Percentiles rank a stretch among this genome's conserved stretches.
These are phyloP conservation scores for Russula virescens DNA, from an alignment of 768 basidiomycete genomes.

Conservation along the genomic window DNA sequence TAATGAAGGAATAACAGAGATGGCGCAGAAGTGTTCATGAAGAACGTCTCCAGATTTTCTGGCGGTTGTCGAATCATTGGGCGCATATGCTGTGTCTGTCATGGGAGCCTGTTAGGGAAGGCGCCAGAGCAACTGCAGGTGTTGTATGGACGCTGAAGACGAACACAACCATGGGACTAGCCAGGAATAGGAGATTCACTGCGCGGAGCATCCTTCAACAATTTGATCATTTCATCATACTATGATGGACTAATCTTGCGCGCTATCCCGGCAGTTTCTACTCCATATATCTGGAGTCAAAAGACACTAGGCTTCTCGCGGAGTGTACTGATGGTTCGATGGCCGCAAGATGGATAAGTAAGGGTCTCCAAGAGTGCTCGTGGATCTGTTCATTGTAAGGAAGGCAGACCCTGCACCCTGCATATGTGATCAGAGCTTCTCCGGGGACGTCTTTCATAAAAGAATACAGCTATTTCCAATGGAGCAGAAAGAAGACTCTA, in stretches of 20 bases:
- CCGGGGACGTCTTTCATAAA: neutral
- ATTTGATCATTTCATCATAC: neutral
- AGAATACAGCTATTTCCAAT: neutral
- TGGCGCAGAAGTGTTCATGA: neutral
- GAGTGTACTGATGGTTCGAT: neutral
- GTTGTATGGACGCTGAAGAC: neutral
- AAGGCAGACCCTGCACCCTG: neutral
- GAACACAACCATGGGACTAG: neutral
- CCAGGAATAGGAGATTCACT: neutral
- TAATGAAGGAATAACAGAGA: constrained; percentile 2
- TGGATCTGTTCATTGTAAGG: neutral
- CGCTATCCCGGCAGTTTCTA: neutral
- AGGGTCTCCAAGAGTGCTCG: neutral
- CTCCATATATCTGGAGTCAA: neutral
- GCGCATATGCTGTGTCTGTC: neutral
- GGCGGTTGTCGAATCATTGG: neutral
- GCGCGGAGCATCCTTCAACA: neutral
- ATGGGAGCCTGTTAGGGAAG: neutral
- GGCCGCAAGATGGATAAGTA: neutral
- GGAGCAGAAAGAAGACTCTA: neutral
- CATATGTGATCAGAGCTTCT: constrained; percentile 5
- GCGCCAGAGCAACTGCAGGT: neutral
- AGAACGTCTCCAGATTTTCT: neutral
- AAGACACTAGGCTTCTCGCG: neutral
- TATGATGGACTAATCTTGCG: neutral